phyloP scores from a whole-genome alignment of 2,329 filamentous ascomycete genomes.

The Huntiella omanensis region DNA sequence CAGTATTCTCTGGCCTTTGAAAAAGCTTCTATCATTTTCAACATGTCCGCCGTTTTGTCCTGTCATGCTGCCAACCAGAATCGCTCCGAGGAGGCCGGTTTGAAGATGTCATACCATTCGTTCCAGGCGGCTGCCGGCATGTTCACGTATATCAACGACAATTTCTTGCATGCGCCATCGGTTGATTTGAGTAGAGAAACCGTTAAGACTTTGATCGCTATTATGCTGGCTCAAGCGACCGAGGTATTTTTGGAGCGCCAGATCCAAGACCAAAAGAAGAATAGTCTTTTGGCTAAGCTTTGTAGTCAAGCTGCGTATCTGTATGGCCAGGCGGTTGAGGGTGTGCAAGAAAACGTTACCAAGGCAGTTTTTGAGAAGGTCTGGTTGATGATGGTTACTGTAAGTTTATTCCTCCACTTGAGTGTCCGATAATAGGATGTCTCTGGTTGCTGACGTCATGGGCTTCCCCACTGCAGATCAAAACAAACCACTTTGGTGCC shows the following conservation, averaged over 20 bases:
- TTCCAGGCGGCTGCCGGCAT: slow-evolving; percentile 97
- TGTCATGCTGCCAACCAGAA: slow-evolving; percentile 91
- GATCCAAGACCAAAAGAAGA: slow-evolving; percentile 79
- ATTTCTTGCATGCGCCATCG: slow-evolving; percentile 91
- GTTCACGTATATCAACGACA: slow-evolving; percentile 99
- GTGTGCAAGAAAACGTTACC: slow-evolving; percentile 77
- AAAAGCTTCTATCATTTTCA: slow-evolving; percentile 98
- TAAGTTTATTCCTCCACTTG: slow-evolving; percentile 21
- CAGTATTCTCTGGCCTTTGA: slow-evolving; percentile 96
- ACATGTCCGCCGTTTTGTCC: slow-evolving; percentile 90
- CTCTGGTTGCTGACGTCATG: slow-evolving; percentile 2
- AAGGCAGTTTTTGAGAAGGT: slow-evolving; percentile 88
- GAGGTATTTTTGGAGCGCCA: slow-evolving; percentile 98
- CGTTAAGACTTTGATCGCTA: slow-evolving; percentile 78
- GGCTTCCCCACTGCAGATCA: slow-evolving; percentile 30
- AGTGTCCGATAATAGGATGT: background rate
- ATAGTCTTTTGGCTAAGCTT: slow-evolving; percentile 76
- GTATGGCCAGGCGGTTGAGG: slow-evolving; percentile 74
- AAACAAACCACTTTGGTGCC: slow-evolving; percentile 66
- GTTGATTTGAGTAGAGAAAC: slow-evolving; percentile 92
- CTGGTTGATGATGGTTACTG: slow-evolving; percentile 70
- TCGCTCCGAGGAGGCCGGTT: slow-evolving; percentile 71
- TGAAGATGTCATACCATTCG: slow-evolving; percentile 94
- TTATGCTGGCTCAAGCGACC: slow-evolving; percentile 90
- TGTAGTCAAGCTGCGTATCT: slow-evolving; percentile 79